Evolutionary conservation across 352 stramenopile genomes (phyloP).

Genomic region (Globisporangium radiosum): DNA sequence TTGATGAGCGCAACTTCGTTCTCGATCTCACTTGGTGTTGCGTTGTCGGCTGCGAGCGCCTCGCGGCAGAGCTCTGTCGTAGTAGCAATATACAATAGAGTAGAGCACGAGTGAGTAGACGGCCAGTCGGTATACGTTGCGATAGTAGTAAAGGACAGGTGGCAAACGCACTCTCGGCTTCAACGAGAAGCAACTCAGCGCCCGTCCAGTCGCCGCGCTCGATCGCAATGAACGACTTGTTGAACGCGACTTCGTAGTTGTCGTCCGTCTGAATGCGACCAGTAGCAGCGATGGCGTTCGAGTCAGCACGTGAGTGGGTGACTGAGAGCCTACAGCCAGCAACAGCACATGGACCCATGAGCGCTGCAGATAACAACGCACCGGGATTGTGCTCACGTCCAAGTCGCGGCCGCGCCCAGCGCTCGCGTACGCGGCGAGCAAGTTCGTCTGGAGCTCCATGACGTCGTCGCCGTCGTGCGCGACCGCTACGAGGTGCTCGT

Average conservation of each 20-base stretch:
- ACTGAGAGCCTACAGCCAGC: not conserved
- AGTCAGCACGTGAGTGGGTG: not conserved
- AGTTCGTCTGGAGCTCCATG: slow-evolving; percentile 73
- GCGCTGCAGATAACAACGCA: slow-evolving; percentile 13
- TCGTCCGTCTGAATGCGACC: slow-evolving; percentile 38
- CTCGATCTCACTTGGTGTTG: slow-evolving; percentile 51
- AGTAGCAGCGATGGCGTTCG: not conserved
- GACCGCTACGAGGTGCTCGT: slow-evolving; percentile 55
- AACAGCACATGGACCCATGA: no score
- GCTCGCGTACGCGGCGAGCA: slow-evolving; percentile 67
- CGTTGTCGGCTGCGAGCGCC: slow-evolving; percentile 43
- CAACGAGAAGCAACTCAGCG: slow-evolving; percentile 36
- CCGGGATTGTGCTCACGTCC: slow-evolving; percentile 37
- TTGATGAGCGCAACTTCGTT: slow-evolving; percentile 68
- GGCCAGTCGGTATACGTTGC: not conserved
- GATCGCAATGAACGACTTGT: slow-evolving; percentile 80
- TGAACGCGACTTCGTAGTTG: slow-evolving; percentile 77
- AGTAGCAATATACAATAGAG: slow-evolving; percentile 1
- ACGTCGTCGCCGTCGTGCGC: slow-evolving; percentile 54
- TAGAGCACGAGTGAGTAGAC: not conserved
- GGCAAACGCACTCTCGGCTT: slow-evolving; percentile 49
- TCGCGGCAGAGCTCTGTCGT: slow-evolving; percentile 57
- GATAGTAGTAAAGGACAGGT: not conserved
- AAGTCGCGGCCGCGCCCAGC: slow-evolving; percentile 50
- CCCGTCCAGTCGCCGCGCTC: slow-evolving; percentile 46